Evolutionary conservation across 176 grass and related monocot genomes (phyloP).

Genomic region (Ananas comosus): DNA sequence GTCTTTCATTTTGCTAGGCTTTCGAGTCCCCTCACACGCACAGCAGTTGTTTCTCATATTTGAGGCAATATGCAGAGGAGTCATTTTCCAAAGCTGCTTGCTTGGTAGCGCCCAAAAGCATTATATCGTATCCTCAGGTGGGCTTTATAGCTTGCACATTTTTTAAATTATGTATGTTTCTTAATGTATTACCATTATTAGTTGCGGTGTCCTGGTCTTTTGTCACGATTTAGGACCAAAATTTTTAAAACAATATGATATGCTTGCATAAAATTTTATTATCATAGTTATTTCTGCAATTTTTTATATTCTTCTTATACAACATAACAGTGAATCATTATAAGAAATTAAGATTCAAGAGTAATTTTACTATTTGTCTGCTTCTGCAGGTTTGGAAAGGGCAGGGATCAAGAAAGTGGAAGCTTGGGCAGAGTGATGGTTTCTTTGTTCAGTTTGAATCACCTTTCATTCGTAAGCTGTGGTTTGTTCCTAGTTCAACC

Average conservation of each 20-base stretch:
- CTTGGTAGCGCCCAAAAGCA: slow-evolving; percentile 72
- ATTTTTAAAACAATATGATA: neutral
- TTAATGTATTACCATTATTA: neutral
- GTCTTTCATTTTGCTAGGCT: slow-evolving; percentile 34
- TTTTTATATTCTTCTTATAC: neutral
- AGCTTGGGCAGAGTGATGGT: slow-evolving; percentile 85
- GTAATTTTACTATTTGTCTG: slow-evolving; percentile 13
- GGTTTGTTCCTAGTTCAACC: slow-evolving; percentile 75
- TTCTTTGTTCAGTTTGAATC: slow-evolving; percentile 99
- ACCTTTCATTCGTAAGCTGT: slow-evolving; percentile 51
- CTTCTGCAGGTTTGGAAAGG: slow-evolving; percentile 85
- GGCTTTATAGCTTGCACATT: slow-evolving; percentile 6
- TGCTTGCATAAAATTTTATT: neutral
- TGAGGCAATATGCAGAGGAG: slow-evolving; percentile 70
- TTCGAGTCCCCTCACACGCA: slow-evolving; percentile 94
- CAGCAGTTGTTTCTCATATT: slow-evolving; percentile 51
- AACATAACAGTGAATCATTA: neutral
- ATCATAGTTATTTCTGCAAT: neutral
- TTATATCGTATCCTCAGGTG: slow-evolving; percentile 92
- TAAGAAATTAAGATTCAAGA: neutral
- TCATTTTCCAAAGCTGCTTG: slow-evolving; percentile 75
- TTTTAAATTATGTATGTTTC: slow-evolving; percentile 6
- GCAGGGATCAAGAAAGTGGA: slow-evolving; percentile 91
- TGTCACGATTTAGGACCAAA: neutral
- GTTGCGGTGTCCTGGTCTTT: neutral